Conservation (phyloP, 768 basidiomycete species). For the Mycena galericulata region DNA sequence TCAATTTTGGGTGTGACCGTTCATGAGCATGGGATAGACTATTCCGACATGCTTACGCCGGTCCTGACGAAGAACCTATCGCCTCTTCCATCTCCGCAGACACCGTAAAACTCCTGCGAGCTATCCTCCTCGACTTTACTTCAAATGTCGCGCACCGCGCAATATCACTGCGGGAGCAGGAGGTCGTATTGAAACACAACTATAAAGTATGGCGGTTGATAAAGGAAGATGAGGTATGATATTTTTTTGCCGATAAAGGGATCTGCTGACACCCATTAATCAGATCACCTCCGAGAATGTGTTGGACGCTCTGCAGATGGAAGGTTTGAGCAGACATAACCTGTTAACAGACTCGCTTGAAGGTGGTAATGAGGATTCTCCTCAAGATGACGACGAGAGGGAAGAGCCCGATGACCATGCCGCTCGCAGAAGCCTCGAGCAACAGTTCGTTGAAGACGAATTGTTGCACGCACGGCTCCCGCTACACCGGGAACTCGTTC, state of each 20-base stretch:
- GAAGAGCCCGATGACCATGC: too few relatives aligned
- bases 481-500: slow-evolving; percentile 40
- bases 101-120: slow-evolving; percentile 59
- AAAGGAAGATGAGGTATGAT: slow-evolving; percentile 54
- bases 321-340: background rate
- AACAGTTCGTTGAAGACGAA: slow-evolving; percentile 16
- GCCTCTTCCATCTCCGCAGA: slow-evolving; percentile 59
- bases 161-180: slow-evolving; percentile 69
- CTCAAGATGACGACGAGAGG: background rate
- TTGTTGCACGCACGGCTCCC: slow-evolving; percentile 35
- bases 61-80: slow-evolving; percentile 38
- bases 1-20: background rate
- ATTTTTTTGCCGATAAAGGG: background rate
- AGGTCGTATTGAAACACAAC: slow-evolving; percentile 65
- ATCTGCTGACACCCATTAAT: slow-evolving; percentile 1
- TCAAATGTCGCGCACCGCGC: slow-evolving; percentile 62
- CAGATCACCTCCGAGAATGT: slow-evolving; percentile 29
- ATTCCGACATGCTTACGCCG: slow-evolving; percentile 39
- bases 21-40: slow-evolving; percentile 28
- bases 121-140: slow-evolving; percentile 62
- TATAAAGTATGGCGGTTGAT: slow-evolving; percentile 70
- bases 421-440: slow-evolving; percentile 21
- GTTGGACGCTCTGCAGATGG: slow-evolving; percentile 33
- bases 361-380: background rate
- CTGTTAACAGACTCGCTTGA: background rate